A percentile compares a stretch with the other conserved stretches of the same genome.
phyloP scores from a whole-genome alignment of 108 stramenopile species.

The Nitzschia sp. region DNA sequence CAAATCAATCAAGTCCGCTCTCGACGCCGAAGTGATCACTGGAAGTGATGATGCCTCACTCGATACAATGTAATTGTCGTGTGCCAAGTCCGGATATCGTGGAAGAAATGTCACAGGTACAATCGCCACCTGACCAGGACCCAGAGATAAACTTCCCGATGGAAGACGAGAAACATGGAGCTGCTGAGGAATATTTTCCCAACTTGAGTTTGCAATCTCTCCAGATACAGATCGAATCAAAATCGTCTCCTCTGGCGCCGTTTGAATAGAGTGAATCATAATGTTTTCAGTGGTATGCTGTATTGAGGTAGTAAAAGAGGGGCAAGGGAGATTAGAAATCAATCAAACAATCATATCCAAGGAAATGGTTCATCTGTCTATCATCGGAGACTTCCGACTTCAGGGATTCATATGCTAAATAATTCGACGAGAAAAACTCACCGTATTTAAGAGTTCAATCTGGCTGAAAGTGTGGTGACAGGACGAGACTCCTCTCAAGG shows the following conservation, averaged over 20 bases:
- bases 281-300: constrained; percentile 37
- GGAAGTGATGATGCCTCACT: constrained; percentile 1
- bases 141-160: constrained; percentile 36
- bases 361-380: too few species aligned
- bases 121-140: constrained; percentile 47
- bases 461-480: constrained; percentile 37
- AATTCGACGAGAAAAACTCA: constrained; percentile 19
- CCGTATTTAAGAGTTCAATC: constrained; percentile 43
- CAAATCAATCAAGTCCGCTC: constrained; percentile 21
- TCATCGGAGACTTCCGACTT: not conserved
- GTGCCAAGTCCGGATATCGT: constrained; percentile 33
- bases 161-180: constrained; percentile 41
- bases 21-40: constrained; percentile 11
- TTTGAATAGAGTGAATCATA: constrained; percentile 45
- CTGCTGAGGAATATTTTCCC: constrained; percentile 33
- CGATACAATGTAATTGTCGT: not conserved
- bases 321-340: not conserved
- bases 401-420: not conserved
- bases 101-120: constrained; percentile 54
- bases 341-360: too few species aligned
- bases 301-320: not conserved
- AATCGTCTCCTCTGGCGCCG: constrained; percentile 34
- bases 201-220: not conserved
- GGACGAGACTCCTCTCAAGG: constrained; percentile 32
- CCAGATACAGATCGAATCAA: constrained; percentile 12